Evolutionary conservation across 2,329 filamentous ascomycete genomes (phyloP), one percentile per base, ranked within the genome.

Genomic region (Sporothrix protearum): DNA sequence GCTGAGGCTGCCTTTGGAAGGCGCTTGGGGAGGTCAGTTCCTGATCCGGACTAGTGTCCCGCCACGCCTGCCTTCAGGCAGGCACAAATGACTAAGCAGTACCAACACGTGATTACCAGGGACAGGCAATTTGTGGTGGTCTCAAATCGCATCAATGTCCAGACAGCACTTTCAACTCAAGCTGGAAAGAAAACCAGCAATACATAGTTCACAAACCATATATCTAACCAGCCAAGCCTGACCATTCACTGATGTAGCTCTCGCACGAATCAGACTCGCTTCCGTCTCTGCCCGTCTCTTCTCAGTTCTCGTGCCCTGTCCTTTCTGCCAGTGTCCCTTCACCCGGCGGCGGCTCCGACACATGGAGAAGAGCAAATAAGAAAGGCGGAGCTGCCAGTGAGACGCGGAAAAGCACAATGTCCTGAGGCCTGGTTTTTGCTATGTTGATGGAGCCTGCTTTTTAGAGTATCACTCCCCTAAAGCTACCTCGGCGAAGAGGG

Each of bases 1-100:
- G 71, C 72, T 72, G 72, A 71, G 70, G 74, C 74, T 75, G 74
- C 74, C 74, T 75, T 74, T 73, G 57, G 57, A 25, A 33, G 63
- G 61, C 36, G 45, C 45, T 61, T 68, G 57, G 59, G 53, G 53
- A 74, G 74, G 74, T 74, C 30, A 75, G 67, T 73, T 73, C 73
- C 74, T 70, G 25, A 42, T 69, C 59, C 25, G 71, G 73, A 66
- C 67, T 75, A 75, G 74, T 53, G 69, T 19, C 25, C 22, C 45
- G 64, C 64, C 45, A 53, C 14, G 45, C 19, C 12, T 45, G 9
- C 12, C 53, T 7, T 1, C 55, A 30, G 6, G 39, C 22, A 12
- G 10, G 1, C 12, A 45, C n/a, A 12, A 8, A 16, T 64, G 47
- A 53, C n/a, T 55, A 36, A 51, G 28, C 63, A 49, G 36, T 0